A percentile compares a stretch with the other conserved stretches of the same genome.
Conservation (phyloP, 192 early-diverging fungal genomes). For the Backusella circina region DNA sequence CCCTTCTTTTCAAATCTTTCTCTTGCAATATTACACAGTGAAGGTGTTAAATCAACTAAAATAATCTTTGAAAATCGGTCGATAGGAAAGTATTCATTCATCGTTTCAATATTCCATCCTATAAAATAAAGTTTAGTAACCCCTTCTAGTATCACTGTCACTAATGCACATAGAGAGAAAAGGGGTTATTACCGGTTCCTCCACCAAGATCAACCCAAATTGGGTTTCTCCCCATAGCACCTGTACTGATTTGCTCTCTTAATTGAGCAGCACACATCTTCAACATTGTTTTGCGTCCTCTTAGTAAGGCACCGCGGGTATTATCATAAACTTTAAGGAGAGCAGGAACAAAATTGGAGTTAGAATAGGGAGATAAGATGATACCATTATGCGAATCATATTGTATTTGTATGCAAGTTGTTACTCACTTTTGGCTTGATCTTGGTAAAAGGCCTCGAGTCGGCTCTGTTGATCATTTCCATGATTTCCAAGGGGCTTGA, state of each 20-base stretch:
- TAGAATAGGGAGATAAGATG: conserved; percentile 1
- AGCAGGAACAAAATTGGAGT: conserved; percentile 11
- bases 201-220: conserved; percentile 67
- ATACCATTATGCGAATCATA: not conserved
- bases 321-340: conserved; percentile 63
- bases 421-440: conserved; percentile 63
- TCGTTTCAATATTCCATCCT: conserved; percentile 73
- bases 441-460: conserved; percentile 77
- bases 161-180: too few relatives aligned
- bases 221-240: conserved; percentile 24
- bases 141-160: too few relatives aligned
- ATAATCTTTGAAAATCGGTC: conserved; percentile 74
- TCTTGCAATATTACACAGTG: conserved; percentile 73
- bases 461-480: conserved; percentile 65
- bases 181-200: conserved; percentile 45
- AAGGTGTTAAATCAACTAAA: conserved; percentile 79
- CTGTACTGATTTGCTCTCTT: conserved; percentile 30
- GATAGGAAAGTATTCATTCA: conserved; percentile 73
- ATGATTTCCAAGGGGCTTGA: conserved; percentile 64
- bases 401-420: not conserved
- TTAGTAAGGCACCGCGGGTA: conserved; percentile 65
- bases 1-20: conserved; percentile 71
- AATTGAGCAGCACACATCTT: conserved; percentile 80
- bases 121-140: not conserved
- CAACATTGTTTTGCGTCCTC: conserved; percentile 79